Percentiles rank a stretch among this genome's conserved stretches.
Conservation (phyloP, 345 rosid species). For the Barbarea vulgaris region DNA sequence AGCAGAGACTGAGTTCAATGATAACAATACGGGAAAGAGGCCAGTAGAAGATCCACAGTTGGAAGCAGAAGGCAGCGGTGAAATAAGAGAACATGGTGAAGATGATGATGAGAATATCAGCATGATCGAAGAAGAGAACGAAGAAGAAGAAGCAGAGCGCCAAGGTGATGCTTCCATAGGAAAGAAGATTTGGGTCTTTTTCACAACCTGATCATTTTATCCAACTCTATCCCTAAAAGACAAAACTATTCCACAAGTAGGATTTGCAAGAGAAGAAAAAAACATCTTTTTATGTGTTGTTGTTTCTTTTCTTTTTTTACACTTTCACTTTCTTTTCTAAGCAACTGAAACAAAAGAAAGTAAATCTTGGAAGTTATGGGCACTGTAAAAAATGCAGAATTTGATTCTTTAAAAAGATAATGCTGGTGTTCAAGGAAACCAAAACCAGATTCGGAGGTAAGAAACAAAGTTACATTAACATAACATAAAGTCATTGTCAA, state of each 20-base stretch:
- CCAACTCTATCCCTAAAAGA: not conserved
- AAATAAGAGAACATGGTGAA: slow-evolving; percentile 36
- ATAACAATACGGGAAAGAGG: slow-evolving; percentile 42
- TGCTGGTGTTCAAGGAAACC: slow-evolving; percentile 33
- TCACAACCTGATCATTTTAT: slow-evolving; percentile 53
- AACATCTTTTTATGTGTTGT: slow-evolving; percentile 11
- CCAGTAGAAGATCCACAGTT: slow-evolving; percentile 42
- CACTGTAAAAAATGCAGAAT: slow-evolving; percentile 12
- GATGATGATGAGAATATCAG: slow-evolving; percentile 53
- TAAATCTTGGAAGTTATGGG: slow-evolving; percentile 18
- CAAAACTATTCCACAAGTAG: slow-evolving; percentile 29
- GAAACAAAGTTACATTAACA: slow-evolving; percentile 23
- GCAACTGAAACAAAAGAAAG: slow-evolving; percentile 19
- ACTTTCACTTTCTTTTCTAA: slow-evolving; percentile 14
- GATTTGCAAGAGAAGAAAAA: not conserved
- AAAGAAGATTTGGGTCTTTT: slow-evolving; percentile 86
- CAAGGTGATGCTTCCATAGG: slow-evolving; percentile 67
- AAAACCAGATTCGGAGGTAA: slow-evolving; percentile 5
- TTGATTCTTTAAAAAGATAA: slow-evolving; percentile 4
- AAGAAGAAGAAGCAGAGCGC: slow-evolving; percentile 51
- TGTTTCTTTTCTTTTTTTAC: slow-evolving; percentile 1
- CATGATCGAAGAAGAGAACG: slow-evolving; percentile 44
- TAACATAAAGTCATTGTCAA: slow-evolving; percentile 23
- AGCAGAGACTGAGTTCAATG: slow-evolving; percentile 30
- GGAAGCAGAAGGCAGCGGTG: slow-evolving; percentile 48